Evolutionary conservation across 805 yeast genomes (phyloP), one percentile per base, ranked within the genome.

Genomic region (Cyberlindnera meyerae): DNA sequence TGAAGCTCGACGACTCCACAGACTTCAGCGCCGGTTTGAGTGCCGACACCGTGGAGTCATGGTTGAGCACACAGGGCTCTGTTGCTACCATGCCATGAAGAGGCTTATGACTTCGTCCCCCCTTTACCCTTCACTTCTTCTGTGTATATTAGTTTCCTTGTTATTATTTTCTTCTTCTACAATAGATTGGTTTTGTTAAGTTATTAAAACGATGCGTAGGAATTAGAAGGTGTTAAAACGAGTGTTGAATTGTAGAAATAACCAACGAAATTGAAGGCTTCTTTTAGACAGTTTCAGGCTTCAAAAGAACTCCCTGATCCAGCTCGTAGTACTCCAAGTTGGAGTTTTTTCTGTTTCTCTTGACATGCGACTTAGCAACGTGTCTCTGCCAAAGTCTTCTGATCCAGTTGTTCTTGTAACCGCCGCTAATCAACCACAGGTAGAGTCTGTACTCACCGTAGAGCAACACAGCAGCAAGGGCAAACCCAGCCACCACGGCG

Each of bases 401-500:
- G 20, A 46, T 13, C 27, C 39, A 36, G 13, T 36, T 44, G 33
- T 43, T 44, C 34, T 47, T 49, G 49, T 49, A 38, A 45, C 52
- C 28, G 36, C 61, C 60, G 26, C 47, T 51, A 35, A 64, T 54
- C 29, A 68, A 43, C 65, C 65, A 65, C 29, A 62, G 48, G 45
- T 70, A 71, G 11, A 75, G 49, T 33, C 66, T 52, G 47, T 69
- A 74, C 52, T 76, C 81, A 9, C 62, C 52, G 39, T 58, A 67
- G n/a, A 75, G 54, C 11, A 75, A 42, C 9, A 61, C 36, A 28
- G 65, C 62, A 4, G 79, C 88, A 33, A 81, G 52, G 13, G 73
- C 42, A 47, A 82, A 78, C 1, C 96, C 95, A 11, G 73, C 74
- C 28, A 82, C 53, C 2, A 86, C 84, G 18, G 88, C 81, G 27